phyloP scores from a whole-genome alignment of 140 eudicot genomes.

The Anethum foeniculum region DNA sequence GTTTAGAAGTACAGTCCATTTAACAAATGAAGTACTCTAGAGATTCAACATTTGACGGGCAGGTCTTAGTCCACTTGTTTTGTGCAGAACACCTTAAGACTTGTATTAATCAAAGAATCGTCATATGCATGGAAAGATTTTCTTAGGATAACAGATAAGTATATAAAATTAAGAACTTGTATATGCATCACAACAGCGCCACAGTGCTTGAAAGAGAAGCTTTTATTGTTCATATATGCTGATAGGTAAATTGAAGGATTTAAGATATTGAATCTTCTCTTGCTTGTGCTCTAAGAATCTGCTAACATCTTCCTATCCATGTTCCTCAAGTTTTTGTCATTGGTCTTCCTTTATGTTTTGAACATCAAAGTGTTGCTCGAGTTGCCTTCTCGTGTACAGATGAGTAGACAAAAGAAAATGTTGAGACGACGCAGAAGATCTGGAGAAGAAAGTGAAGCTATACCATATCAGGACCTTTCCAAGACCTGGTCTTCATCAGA shows the following conservation, averaged over 20 bases:
- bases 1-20: not conserved
- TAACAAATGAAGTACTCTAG: not conserved
- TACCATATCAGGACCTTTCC: conserved; percentile 17
- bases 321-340: not conserved
- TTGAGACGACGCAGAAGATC: conserved; percentile 12
- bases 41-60: not conserved
- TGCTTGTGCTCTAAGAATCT: not conserved
- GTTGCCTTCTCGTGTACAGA: conserved; percentile 33
- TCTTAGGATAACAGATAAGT: not conserved
- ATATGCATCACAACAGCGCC: not conserved
- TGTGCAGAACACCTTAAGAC: not conserved
- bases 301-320: not conserved
- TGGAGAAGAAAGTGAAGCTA: conserved; percentile 25
- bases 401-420: conserved; percentile 13
- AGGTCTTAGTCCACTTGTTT: not conserved
- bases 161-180: not conserved
- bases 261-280: not conserved
- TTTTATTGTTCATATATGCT: not conserved
- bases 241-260: not conserved
- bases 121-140: not conserved
- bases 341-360: conserved; percentile 6
- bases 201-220: not conserved
- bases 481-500: conserved; percentile 24
- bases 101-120: not conserved
- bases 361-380: conserved; percentile 24